A percentile compares a stretch with the other conserved stretches of the same genome.
These are phyloP conservation scores for Aspergillus persii DNA, from an alignment of 2,329 filamentous ascomycete genomes.

Conservation along the genomic window DNA sequence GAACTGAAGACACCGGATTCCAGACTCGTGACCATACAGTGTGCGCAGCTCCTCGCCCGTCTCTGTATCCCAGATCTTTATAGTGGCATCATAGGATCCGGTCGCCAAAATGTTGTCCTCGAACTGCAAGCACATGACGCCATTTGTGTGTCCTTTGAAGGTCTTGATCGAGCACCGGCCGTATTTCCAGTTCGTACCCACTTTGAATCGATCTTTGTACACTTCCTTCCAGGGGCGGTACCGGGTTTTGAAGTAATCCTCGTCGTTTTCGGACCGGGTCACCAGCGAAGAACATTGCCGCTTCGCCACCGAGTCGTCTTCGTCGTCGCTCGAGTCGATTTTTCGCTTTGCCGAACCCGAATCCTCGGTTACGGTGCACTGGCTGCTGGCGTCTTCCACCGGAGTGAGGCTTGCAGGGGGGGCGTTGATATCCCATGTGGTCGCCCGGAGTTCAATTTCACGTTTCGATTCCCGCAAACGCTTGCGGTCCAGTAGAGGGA, in stretches of 20 bases:
- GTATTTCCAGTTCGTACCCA: constrained; percentile 97
- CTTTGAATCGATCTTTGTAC: constrained; percentile 91
- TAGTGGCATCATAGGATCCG: constrained; percentile 90
- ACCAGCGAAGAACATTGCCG: constrained; percentile 30
- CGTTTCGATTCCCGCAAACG: constrained; percentile 81
- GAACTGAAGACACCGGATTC: constrained; percentile 87
- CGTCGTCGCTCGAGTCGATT: constrained; percentile 26
- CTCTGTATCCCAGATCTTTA: constrained; percentile 95
- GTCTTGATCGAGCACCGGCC: constrained; percentile 81
- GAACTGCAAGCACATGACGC: constrained; percentile 75
- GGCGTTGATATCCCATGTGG: constrained; percentile 56
- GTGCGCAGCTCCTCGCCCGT: constrained; percentile 85
- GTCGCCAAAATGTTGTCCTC: constrained; percentile 90
- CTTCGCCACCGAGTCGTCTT: constrained; percentile 30
- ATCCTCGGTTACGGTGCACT: constrained; percentile 4
- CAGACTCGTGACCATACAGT: constrained; percentile 74
- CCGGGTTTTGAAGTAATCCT: constrained; percentile 51
- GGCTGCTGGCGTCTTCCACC: neutral
- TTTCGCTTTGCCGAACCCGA: constrained; percentile 26
- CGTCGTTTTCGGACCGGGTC: constrained; percentile 32
- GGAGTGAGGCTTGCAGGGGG: constrained; percentile 43
- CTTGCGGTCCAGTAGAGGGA: constrained; percentile 86
- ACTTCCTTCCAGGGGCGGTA: constrained; percentile 90
- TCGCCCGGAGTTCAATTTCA: constrained; percentile 71
- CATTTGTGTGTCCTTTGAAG: constrained; percentile 85